Conservation (phyloP, 495 filamentous ascomycete genomes). For the Halenospora varia region DNA sequence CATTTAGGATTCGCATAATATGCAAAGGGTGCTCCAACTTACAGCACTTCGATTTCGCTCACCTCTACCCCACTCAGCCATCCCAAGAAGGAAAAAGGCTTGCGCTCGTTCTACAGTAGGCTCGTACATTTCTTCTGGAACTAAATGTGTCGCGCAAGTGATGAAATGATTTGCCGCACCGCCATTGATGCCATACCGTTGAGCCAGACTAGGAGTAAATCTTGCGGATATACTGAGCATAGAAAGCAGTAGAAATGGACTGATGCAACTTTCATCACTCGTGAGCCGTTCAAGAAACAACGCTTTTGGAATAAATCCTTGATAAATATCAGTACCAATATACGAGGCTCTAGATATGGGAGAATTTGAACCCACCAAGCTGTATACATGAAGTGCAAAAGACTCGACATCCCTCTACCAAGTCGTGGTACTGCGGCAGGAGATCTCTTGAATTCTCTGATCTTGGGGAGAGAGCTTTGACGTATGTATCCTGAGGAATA, state of each 20-base stretch:
- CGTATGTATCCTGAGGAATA: no score
- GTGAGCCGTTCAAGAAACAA: slow-evolving; percentile 38
- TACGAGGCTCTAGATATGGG: no score
- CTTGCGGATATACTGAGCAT: slow-evolving; percentile 45
- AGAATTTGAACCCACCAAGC: neutral
- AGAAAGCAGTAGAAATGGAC: slow-evolving; percentile 42
- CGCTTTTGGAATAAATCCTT: slow-evolving; percentile 48
- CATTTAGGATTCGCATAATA: no score
- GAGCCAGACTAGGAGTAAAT: slow-evolving; percentile 39
- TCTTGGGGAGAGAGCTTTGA: no score
- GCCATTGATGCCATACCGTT: slow-evolving; percentile 38
- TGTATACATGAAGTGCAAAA: no score
- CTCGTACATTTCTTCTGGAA: slow-evolving; percentile 42
- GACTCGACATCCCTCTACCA: no score
- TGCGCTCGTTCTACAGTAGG: slow-evolving; percentile 47
- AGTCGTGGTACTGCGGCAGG: no score
- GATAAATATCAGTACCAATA: slow-evolving; percentile 25
- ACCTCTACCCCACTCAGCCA: slow-evolving; percentile 47
- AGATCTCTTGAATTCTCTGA: no score
- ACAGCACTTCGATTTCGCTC: slow-evolving; percentile 42
- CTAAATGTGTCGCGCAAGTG: slow-evolving; percentile 39
- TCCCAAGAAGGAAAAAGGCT: slow-evolving; percentile 47
- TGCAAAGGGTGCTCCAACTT: no score
- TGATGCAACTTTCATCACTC: slow-evolving; percentile 36
- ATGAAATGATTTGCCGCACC: slow-evolving; percentile 46